Base-by-base conservation (phyloP, 306 rosid genomes). In the Casuarina glauca region DNA sequence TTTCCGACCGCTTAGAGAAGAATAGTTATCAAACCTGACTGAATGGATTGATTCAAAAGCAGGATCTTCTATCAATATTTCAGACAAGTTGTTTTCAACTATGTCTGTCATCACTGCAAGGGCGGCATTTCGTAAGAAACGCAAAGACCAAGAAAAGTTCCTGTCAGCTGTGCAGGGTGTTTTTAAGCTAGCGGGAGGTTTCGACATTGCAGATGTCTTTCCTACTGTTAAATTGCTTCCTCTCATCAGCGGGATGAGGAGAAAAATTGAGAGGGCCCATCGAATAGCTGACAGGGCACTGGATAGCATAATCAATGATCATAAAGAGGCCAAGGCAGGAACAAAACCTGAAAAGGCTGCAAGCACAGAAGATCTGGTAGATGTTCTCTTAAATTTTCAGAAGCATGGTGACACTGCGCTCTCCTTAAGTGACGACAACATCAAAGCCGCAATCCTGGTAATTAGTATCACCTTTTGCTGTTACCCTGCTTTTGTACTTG, bases 191-290 rank as follows among this genome's bases (percentile, higher is more conserved):
- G 76, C 48, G 2, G 66, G 52, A 74, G 62, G 80, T 3, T 70
- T 70, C 52, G 5, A 39, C 62, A 53, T 78, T 13, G 39, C 61
- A 20, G 77, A 70, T 38, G 9, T 82, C 10, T 82, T 74, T 70
- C 86, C 86, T 3, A 78, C 86, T 1, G 58, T 42, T 9, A 78
- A 78, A 62, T 64, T 48, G 77, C 70, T 78, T 15, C 73, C 61
- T 48, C 12, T 10, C 1, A 58, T 82, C 4, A 73, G 69, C 58
- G 79, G 82, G 54, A 10, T 57, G 60, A 35, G 16, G 16, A n/a
- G 4, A n/a, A 74, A 74, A 51, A 10, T 54, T 20, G 19, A 73
- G 73, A 54, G 58, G 5, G 1, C 74, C 3, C 85, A 74, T 43
- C 26, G 51, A 9, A 41, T 3, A 2, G 13, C 26, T 78, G 86